Base-by-base conservation (phyloP, 148 eudicot species). In the Agrostemma githago region DNA sequence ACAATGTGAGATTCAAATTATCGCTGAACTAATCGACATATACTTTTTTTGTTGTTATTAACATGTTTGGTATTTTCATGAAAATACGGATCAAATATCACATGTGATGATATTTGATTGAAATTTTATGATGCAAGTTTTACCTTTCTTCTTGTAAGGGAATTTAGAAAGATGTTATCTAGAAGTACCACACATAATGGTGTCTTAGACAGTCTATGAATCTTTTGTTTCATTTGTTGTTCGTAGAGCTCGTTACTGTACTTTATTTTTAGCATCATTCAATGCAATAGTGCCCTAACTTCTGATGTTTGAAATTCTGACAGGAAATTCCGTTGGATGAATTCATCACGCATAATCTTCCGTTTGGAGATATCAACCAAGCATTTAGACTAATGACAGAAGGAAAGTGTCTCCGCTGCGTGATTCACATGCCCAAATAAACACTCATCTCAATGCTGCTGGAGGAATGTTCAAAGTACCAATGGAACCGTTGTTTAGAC, bases 271-370 rank as follows among this genome's bases (percentile, higher is more conserved):
- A 2, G 34, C 3, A 72, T 58, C 51, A 58, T 60, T 38, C 15
- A 4, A 43, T 26, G 12, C 34, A 51, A 9, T 43, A 38, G 16
- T 74, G 2, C 20, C 16, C 53, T 58, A 74, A 63, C 46, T 46
- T 73, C 76, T 72, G 66, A 62, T 62, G n/a, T 37, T 21, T 2
- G 9, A 41, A 56, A 34, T 5, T 51, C 66, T 21, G 19, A 68
- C 96, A 90, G 98, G 98, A 88, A 83, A 90, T 93, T 77, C 78
- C 84, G 71, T 56, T 91, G 10, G 98, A 93, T 64, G 86, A 85
- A 71, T 84, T 82, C 63, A 85, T 91, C 63, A 86, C 92, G n/a
- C 89, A 90, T 71, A 86, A 90, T 80, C 81, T 92, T 77, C 80
- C 80, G 72, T 93, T 89, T 68, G 85, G 75, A 39, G 90, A 90